Percentiles rank a stretch among this genome's conserved stretches.
phyloP scores from a whole-genome alignment of 108 stramenopile genomes.

The Fragilariopsis cylindrus region DNA sequence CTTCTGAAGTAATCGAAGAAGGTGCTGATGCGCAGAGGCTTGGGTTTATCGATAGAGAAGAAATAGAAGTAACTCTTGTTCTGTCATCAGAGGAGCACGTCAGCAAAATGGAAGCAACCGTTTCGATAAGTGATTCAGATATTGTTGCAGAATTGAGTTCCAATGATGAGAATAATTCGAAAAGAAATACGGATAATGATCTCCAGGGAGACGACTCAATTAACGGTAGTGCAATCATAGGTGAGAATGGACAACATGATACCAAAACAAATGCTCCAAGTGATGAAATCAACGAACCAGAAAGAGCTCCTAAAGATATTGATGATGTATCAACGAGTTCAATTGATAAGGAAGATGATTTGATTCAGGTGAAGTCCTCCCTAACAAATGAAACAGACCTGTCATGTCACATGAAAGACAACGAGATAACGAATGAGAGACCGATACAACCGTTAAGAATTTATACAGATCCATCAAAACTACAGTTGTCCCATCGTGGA shows the following conservation, averaged over 20 bases:
- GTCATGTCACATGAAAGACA: neutral
- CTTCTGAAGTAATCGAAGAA: too few relatives aligned
- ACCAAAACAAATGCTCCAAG: too few relatives aligned
- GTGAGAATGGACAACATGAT: neutral
- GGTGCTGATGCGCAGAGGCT: too few relatives aligned
- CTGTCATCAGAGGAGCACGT: too few relatives aligned
- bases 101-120: too few relatives aligned
- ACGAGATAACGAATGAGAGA: neutral
- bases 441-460: neutral
- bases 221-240: neutral
- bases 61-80: too few relatives aligned
- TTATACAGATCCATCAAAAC: neutral
- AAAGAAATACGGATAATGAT: neutral
- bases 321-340: too few relatives aligned
- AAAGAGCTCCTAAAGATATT: too few relatives aligned
- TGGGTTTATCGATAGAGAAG: too few relatives aligned
- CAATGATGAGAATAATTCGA: neutral
- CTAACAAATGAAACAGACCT: constrained; percentile 2
- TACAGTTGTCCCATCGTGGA: neutral
- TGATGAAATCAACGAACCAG: too few relatives aligned
- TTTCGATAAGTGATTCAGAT: too few relatives aligned
- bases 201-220: neutral
- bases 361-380: neutral
- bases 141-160: neutral
- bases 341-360: too few relatives aligned